These are phyloP conservation scores for Backusella tuberculispora DNA, from an alignment of 192 early-diverging fungal species.

Conservation along the genomic window DNA sequence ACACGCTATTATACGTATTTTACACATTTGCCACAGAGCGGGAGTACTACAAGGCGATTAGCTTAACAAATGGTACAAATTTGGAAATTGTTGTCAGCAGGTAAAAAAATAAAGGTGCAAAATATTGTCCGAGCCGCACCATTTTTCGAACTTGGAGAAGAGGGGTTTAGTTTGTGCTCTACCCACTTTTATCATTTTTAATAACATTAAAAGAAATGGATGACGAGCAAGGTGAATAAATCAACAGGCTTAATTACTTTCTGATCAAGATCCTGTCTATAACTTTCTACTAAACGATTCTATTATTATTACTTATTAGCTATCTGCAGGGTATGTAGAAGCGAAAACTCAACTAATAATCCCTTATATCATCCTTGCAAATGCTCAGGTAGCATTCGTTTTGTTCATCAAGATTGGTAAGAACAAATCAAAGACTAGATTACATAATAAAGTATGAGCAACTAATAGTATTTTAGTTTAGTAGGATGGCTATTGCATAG, in stretches of 20 bases:
- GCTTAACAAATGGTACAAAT: too few relatives aligned
- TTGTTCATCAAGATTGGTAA: conserved; percentile 90
- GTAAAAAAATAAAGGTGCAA: too few relatives aligned
- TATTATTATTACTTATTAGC: conserved; percentile 30
- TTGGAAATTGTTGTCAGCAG: too few relatives aligned
- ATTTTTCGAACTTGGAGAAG: too few relatives aligned
- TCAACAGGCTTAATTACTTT: neutral
- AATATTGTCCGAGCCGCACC: too few relatives aligned
- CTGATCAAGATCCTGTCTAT: too few relatives aligned
- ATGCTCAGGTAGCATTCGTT: conserved; percentile 93
- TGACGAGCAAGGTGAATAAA: conserved; percentile 23
- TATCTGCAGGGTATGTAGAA: conserved; percentile 84
- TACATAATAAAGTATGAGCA: neutral
- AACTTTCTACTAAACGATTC: too few relatives aligned
- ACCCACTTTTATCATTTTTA: too few relatives aligned
- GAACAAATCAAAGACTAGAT: neutral
- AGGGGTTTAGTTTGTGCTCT: too few relatives aligned
- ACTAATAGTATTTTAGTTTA: conserved; percentile 48
- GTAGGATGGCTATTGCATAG: conserved; percentile 83
- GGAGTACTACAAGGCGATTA: too few relatives aligned
- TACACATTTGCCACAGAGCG: too few relatives aligned
- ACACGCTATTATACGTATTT: too few relatives aligned
- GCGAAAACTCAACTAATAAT: conserved; percentile 69
- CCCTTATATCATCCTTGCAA: conserved; percentile 94
- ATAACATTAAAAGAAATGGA: conserved; percentile 14